Percentiles rank a stretch among this genome's conserved stretches.
Evolutionary conservation across 192 early-diverging fungal genomes (phyloP).

Genomic region (Podila minutissima): DNA sequence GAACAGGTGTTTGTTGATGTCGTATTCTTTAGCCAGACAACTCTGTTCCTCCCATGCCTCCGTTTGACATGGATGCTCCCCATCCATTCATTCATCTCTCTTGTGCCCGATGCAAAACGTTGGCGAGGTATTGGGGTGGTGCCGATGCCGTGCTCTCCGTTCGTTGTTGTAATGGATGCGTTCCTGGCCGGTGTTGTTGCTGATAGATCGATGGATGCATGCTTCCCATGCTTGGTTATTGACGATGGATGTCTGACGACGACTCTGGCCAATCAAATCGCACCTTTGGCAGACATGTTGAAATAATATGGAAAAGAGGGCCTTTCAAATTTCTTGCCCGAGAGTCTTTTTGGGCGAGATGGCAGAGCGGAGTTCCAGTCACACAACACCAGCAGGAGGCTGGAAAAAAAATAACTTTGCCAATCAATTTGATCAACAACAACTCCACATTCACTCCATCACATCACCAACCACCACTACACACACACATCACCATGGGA

Average conservation of each 20-base stretch:
- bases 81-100: not conserved
- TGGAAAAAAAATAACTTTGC: not conserved
- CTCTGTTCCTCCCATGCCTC: no score
- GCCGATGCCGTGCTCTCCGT: not conserved
- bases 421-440: not conserved
- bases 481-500: slow-evolving; percentile 26
- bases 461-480: not conserved
- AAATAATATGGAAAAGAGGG: slow-evolving; percentile 42
- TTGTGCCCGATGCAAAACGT: no score
- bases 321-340: slow-evolving; percentile 13
- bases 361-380: not conserved
- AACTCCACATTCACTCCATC: not conserved
- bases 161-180: not conserved
- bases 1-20: no score
- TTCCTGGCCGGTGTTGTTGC: not conserved
- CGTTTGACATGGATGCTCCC: no score
- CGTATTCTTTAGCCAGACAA: no score
- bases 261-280: slow-evolving; percentile 12
- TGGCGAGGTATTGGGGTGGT: no score
- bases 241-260: not conserved
- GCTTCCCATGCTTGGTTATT: not conserved
- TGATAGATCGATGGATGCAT: slow-evolving; percentile 4
- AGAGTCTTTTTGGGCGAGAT: not conserved
- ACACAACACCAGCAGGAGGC: not conserved
- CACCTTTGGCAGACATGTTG: slow-evolving; percentile 51